Evolutionary conservation across 495 filamentous ascomycete genomes (phyloP), one percentile per base, ranked within the genome.

Genomic region (Bacidia rubella): DNA sequence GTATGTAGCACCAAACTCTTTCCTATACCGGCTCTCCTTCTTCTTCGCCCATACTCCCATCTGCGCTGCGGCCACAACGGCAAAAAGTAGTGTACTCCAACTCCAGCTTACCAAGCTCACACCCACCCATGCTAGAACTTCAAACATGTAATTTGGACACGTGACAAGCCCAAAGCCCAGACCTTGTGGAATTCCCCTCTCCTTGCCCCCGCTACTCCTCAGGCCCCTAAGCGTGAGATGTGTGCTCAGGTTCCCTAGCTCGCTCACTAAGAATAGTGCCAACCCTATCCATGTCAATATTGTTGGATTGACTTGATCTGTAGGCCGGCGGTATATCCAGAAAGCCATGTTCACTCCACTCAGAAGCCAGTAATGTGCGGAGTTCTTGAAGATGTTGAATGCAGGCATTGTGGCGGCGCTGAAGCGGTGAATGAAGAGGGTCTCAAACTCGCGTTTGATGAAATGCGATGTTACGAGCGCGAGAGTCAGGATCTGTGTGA

Each of bases 71-170:
- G 84, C 85, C 25, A 84, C 71, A 24, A 69, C 61, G 43, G 81
- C 73, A 63, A 96, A 97, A 20, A 93, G 43, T 9, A 79, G 65
- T 0, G 86, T 81, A 51, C 80, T 79, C 72, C 77, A 82, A 67
- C 82, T 93, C 66, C 86, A 75, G 55, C 82, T 85, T 21, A 93
- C 63, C 43, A 90, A 68, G 64, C 69, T 72, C 15, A 97, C 72
- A 41, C 86, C 88, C 17, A 83, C 49, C 92, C 92, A 98, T 1
- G 87, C 77, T 35, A 92, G 57, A 11, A 82, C 74, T 74, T 98
- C 92, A 62, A 95, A 98, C 69, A 90, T 77, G 69, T 98, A 98
- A 73, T 98, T 98, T 21, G 92, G 92, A 74, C 88, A 93, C 11
- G 92, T 98, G 39, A 97, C 92, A 38, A 78, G 60, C 61, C 68